These are phyloP conservation scores for Leccinum uliginosum DNA, from an alignment of 768 basidiomycete species.

Conservation along the genomic window DNA sequence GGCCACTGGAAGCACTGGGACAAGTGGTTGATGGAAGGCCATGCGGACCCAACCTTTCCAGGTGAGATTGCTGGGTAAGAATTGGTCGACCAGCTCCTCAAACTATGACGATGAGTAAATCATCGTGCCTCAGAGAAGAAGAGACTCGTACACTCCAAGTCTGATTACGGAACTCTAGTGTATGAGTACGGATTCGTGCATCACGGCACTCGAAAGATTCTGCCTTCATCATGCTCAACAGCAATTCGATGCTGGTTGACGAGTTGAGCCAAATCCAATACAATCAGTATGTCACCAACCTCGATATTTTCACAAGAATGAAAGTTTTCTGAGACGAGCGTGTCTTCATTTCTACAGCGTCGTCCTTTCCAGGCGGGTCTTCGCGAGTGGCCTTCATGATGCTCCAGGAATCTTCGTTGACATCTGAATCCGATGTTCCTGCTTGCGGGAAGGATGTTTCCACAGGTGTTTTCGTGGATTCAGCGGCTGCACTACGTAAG, in stretches of 20 bases:
- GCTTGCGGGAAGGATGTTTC: constrained; percentile 8
- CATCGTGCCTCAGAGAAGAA: constrained; percentile 3
- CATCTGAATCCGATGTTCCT: constrained; percentile 14
- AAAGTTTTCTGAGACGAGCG: constrained; percentile 83
- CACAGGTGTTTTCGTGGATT: constrained; percentile 22
- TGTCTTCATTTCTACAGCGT: constrained; percentile 77
- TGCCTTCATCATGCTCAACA: constrained; percentile 76
- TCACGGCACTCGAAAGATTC: constrained; percentile 83
- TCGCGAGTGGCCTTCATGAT: constrained; percentile 19
- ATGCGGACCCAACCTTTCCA: constrained; percentile 84
- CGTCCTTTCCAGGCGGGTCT: constrained; percentile 35
- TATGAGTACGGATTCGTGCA: constrained; percentile 74
- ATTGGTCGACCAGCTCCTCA: constrained; percentile 74
- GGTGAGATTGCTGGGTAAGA: constrained; percentile 71
- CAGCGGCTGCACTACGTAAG: constrained; percentile 45
- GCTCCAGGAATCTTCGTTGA: constrained; percentile 20
- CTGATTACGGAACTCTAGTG: constrained; percentile 77
- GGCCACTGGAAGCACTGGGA: constrained; percentile 75
- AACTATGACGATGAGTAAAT: constrained; percentile 42
- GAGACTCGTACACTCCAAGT: constrained; percentile 67
- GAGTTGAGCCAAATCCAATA: constrained; percentile 17
- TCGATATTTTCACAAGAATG: constrained; percentile 70
- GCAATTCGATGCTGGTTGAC: constrained; percentile 53
- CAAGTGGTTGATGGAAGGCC: constrained; percentile 74
- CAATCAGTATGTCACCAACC: constrained; percentile 35